Base-by-base conservation (phyloP, 495 filamentous ascomycete species). In the Trichoderma virens region DNA sequence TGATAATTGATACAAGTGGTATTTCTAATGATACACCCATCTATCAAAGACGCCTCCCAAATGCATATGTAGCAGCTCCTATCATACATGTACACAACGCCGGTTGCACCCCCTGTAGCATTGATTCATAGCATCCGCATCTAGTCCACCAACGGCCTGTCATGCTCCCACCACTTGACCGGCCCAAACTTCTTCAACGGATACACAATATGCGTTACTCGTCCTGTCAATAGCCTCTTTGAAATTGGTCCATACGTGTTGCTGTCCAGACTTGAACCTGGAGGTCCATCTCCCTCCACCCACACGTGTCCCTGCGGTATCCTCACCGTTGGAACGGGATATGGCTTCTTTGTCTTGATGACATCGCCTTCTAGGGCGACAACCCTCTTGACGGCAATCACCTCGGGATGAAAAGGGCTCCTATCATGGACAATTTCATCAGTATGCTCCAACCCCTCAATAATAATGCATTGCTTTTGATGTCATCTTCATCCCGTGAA, bases 291-390 rank as follows among this genome's bases (percentile, higher is more conserved):
- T 0, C 90, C 90, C 69, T 92, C 89, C 20, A 93, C 78, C 90
- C 90, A 93, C 39, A 92, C 78, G 77, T 92, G 88, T 5, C 88
- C 88, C 43, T 77, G 77, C 0, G 89, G 89, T 16, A 93, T 81
- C 34, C 80, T 77, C 65, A 85, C 83, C 8, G 74, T 78, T 2
- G 73, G 64, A 31, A 82, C 76, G 32, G 85, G 79, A 70, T 85
- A 90, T 18, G 87, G 87, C 43, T 79, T 76, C 62, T 82, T 78
- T 3, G 88, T 88, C 13, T 71, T 76, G 23, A 93, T 80, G 3
- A 80, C 74, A 67, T 93, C 90, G 20, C 89, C 89, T 28, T 86
- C 85, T 13, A 93, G 70, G 0, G 81, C 90, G 18, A 91, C 74
- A 8, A 93, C 76, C 38, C 90, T 80, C 73, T 93, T 93, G 11